Evolutionary conservation across 169 alveolate species (phyloP), one percentile per base, ranked within the genome.

Genomic region (Plasmodium adleri): DNA sequence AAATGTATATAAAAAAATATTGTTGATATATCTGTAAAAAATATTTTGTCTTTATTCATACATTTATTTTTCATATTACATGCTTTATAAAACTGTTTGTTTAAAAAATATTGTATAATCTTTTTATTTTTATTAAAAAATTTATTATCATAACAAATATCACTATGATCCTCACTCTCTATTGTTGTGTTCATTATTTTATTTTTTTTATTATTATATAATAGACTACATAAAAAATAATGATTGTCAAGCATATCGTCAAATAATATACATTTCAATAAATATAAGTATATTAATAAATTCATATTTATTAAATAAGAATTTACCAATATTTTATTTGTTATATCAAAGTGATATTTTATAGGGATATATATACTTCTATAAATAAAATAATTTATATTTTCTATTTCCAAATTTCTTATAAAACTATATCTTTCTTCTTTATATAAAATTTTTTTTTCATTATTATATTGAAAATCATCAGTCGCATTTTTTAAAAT

Each of bases 281-380:
- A 45, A 28, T 70, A 76, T 47, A 76, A 58, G 32, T 63, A 76
- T 2, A 56, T 17, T 64, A 76, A 39, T 10, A 76, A 15, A 32
- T 76, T 64, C n/a, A 64, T 64, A 3, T 64, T 76, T 9, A 76
- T 50, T 20, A 76, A 76, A 50, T 47, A 76, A 3, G 67, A 64
- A 52, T 43, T 26, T 3, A 76, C 68, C 13, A 76, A 70, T 2
- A 76, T 76, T 17, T 56, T 20, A 24, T 76, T 76, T 7, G 66
- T 56, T n/a, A 24, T 76, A 13, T 76, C 67, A 56, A 15, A 76
- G 12, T 76, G 89, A 26, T 76, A 15, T 7, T 76, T 50, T 3
- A 76, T 76, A n/a, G 89, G 89, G 12, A 15, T 50, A 43, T 12
- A 76, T 17, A 76, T 22, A 50, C 49, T 76, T 76, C 68, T 63